Base-by-base conservation (phyloP, 2,329 filamentous ascomycete genomes). In the Microsporum ferrugineum region DNA sequence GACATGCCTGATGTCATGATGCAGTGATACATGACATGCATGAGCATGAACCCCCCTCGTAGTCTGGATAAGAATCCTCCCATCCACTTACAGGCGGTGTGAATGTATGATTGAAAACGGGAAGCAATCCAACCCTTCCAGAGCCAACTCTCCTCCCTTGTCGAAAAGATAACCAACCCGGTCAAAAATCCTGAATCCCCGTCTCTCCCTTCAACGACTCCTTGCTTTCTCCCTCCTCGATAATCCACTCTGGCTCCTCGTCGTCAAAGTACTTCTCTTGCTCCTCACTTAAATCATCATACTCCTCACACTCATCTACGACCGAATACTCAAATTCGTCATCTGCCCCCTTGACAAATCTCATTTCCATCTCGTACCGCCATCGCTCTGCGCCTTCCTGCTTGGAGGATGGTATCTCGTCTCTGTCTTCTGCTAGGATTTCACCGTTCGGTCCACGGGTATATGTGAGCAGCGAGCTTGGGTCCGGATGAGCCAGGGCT, bases 191-290 rank as follows among this genome's bases (percentile, higher is more conserved):
- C 68, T 89, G 87, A 27, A 89, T 72, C 0, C 87, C 87, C 23
- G 87, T 89, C 72, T 89, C 84, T 2, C 86, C 85, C 41, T 70
- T 68, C 61, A 72, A 62, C 27, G 6, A n/a, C 36, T 8, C 1
- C 6, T 66, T 5, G 62, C 61, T 31, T 63, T 66, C 10, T 67
- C 64, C 43, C 71, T 73, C 75, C 58, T 78, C 79, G 43, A 77
- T 76, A 34, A 81, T 77, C 82, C 86, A 89, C 56, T 79, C 79
- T 0, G 88, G 86, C 66, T 88, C 86, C 76, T 95, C 87, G 4
- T 85, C 84, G 27, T 91, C 88, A 69, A 95, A 91, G 77, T 88
- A 95, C 23, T 80, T 80, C 41, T 95, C 89, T 72, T 92, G 81
- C 65, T 82, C 79, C 76, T 83, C 78, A 69, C 80, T 72, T 78